Conservation (phyloP, 768 basidiomycete genomes). For the Phallus indusiatus region DNA sequence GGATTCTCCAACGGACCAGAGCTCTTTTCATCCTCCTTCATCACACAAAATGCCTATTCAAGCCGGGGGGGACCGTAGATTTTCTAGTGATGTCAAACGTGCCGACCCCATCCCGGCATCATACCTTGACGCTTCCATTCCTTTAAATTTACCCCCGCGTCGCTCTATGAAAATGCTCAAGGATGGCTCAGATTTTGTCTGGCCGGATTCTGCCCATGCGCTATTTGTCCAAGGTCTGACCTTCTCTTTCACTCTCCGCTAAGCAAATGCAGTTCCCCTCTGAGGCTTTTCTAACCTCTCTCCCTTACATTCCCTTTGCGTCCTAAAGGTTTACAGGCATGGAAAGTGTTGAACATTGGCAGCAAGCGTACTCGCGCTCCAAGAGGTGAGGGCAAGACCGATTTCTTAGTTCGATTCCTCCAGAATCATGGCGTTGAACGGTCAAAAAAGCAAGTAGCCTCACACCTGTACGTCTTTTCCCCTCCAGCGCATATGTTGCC, state of each 20-base stretch:
- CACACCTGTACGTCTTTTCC: constrained; percentile 61
- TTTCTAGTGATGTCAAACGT: neutral
- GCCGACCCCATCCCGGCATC: neutral
- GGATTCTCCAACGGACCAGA: neutral
- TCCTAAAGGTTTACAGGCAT: constrained; percentile 7
- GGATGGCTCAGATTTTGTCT: constrained; percentile 69
- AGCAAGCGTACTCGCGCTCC: constrained; percentile 9
- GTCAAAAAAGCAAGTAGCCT: constrained; percentile 84
- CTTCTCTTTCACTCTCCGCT: neutral
- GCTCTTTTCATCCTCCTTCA: neutral
- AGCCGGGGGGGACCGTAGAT: neutral
- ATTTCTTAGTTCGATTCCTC: constrained; percentile 77
- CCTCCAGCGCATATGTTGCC: neutral
- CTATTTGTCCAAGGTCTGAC: constrained; percentile 63
- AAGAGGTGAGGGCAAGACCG: constrained; percentile 58
- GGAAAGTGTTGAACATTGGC: constrained; percentile 4
- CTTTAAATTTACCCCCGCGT: constrained; percentile 9
- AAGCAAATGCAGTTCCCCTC: constrained; percentile 23
- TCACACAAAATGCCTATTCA: neutral
- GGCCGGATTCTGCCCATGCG: constrained; percentile 72
- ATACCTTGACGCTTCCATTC: constrained; percentile 5
- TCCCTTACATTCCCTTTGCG: neutral
- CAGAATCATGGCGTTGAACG: constrained; percentile 59
- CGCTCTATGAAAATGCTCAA: constrained; percentile 55
- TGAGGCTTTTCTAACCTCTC: neutral